phyloP scores from a whole-genome alignment of 768 basidiomycete species.

The Mycena epipterygia region DNA sequence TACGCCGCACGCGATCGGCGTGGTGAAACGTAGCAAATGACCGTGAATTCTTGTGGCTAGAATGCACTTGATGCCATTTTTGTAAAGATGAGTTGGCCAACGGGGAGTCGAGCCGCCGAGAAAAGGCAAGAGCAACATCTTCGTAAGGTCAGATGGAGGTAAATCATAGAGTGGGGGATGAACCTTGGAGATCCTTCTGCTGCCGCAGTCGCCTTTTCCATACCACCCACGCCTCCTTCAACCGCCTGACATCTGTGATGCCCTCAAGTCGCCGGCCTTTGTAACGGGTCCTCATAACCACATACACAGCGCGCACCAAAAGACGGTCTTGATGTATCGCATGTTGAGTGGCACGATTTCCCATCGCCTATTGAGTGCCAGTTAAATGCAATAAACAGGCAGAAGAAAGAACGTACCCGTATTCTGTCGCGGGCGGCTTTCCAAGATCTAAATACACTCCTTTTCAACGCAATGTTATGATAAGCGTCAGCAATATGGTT shows the following conservation, averaged over 20 bases:
- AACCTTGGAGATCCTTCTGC: slow-evolving; percentile 63
- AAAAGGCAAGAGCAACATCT: slow-evolving; percentile 68
- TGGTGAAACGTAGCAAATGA: slow-evolving; percentile 66
- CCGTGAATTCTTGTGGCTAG: slow-evolving; percentile 60
- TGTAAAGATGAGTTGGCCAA: slow-evolving; percentile 51
- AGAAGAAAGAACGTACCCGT: slow-evolving; percentile 55
- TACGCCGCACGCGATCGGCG: slow-evolving; percentile 54
- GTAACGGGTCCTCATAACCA: slow-evolving; percentile 80
- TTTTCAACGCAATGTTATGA: slow-evolving; percentile 58
- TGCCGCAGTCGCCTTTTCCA: slow-evolving; percentile 65
- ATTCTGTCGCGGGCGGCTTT: slow-evolving; percentile 63
- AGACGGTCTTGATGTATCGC: slow-evolving; percentile 68
- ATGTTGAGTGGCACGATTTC: slow-evolving; percentile 70
- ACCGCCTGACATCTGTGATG: slow-evolving; percentile 59
- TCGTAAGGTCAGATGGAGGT: slow-evolving; percentile 31
- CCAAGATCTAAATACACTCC: slow-evolving; percentile 66
- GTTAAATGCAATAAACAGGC: background rate
- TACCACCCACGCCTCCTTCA: slow-evolving; percentile 59
- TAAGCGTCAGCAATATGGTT: slow-evolving; percentile 59
- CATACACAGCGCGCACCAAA: slow-evolving; percentile 68
- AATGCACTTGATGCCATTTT: slow-evolving; percentile 61
- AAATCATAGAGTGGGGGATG: slow-evolving; percentile 19
- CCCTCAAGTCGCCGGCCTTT: slow-evolving; percentile 70
- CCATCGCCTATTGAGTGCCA: slow-evolving; percentile 62
- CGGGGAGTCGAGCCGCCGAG: slow-evolving; percentile 58